Evolutionary conservation across 441 rosid genomes (phyloP).

Genomic region (Populus hybrid): DNA sequence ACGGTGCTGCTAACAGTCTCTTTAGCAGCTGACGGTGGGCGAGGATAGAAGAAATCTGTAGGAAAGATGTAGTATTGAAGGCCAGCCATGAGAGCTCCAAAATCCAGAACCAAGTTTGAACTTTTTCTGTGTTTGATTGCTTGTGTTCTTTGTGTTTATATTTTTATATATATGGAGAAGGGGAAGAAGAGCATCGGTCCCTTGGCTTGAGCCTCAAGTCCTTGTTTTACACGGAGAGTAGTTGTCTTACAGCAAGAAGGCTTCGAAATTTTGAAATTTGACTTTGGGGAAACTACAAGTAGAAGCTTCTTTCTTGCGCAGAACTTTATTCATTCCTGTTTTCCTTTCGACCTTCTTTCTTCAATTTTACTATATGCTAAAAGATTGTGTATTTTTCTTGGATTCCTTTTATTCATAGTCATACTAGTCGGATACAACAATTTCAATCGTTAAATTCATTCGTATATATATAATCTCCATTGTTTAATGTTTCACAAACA

Average conservation of each 20-base stretch:
- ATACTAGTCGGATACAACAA: too few relatives aligned
- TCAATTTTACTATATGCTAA: too few relatives aligned
- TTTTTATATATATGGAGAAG: not conserved
- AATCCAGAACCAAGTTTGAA: not conserved
- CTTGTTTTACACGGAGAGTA: not conserved
- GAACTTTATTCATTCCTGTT: too few relatives aligned
- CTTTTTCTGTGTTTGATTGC: not conserved
- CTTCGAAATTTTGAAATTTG: not conserved
- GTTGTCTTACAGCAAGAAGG: not conserved
- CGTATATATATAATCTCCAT: too few relatives aligned
- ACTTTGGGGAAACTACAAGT: not conserved
- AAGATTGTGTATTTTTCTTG: too few relatives aligned
- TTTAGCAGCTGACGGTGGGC: constrained; percentile 10
- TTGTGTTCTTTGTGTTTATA: not conserved
- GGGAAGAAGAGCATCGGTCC: not conserved
- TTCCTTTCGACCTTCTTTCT: not conserved
- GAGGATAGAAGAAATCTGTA: constrained; percentile 43
- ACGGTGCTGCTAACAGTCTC: not conserved
- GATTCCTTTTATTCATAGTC: too few relatives aligned
- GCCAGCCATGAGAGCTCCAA: constrained; percentile 34
- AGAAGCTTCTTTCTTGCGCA: not conserved
- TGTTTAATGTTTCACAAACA: too few relatives aligned
- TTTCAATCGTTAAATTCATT: too few relatives aligned
- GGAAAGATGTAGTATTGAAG: constrained; percentile 51
- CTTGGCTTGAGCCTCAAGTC: not conserved